Evolutionary conservation across 1,139 yeast species (phyloP).

Genomic region (Candida tetrigidarum): DNA sequence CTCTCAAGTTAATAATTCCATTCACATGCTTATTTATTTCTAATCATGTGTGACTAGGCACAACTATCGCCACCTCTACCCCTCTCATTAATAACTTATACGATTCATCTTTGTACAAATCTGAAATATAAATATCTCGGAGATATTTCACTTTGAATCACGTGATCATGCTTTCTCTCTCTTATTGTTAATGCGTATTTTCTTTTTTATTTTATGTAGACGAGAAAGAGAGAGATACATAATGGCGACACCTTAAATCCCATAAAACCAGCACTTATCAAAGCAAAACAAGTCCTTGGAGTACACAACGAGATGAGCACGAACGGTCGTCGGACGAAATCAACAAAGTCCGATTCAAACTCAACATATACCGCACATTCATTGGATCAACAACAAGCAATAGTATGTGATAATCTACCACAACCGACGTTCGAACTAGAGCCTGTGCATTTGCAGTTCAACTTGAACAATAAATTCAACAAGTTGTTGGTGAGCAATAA

Average conservation of each 20-base stretch:
- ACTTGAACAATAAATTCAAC: conserved; percentile 30
- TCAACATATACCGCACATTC: conserved; percentile 18
- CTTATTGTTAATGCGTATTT: no score
- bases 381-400: conserved; percentile 17
- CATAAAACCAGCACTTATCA: background rate
- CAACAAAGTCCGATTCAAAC: conserved; percentile 5
- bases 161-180: no score
- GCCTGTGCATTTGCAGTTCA: conserved; percentile 47
- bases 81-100: no score
- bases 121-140: no score
- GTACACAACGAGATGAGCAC: background rate
- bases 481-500: conserved; percentile 35
- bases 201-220: background rate
- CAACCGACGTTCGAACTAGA: conserved; percentile 40
- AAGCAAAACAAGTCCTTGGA: background rate
- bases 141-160: no score
- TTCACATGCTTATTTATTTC: no score
- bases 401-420: conserved; percentile 18
- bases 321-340: conserved; percentile 6
- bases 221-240: background rate
- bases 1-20: no score
- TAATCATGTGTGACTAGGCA: no score
- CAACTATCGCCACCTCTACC: no score
- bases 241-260: no score
- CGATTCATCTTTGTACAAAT: no score